Conservation (phyloP, 2,329 filamentous ascomycete species). For the Trichoderma afroharzianum region DNA sequence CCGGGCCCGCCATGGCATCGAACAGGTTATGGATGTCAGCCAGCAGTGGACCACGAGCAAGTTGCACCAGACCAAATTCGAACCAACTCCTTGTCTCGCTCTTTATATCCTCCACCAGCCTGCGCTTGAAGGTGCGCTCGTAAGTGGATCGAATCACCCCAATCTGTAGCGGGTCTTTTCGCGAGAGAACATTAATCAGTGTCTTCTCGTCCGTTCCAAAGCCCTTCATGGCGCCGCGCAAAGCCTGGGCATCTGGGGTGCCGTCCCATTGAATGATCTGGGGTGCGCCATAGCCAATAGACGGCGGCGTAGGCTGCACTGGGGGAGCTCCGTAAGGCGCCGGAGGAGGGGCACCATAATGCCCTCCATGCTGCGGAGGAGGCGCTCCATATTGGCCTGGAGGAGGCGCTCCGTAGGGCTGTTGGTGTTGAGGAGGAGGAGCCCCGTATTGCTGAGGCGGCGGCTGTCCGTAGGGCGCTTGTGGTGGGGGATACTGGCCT, state of each 20-base stretch:
- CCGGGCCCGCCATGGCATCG: slow-evolving; percentile 70
- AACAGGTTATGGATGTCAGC: slow-evolving; percentile 70
- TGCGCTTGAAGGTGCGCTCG: slow-evolving; percentile 59
- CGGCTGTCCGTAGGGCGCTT: slow-evolving; percentile 23
- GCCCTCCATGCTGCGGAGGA: slow-evolving; percentile 25
- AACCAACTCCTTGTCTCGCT: slow-evolving; percentile 75
- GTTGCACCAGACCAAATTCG: slow-evolving; percentile 67
- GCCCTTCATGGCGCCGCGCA: slow-evolving; percentile 86
- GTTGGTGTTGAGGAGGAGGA: slow-evolving; percentile 28
- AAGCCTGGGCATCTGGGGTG: slow-evolving; percentile 62
- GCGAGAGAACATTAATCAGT: slow-evolving; percentile 66
- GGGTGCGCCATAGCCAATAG: slow-evolving; percentile 69
- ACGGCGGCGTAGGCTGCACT: slow-evolving; percentile 58
- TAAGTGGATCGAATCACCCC: slow-evolving; percentile 66
- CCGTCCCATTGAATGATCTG: slow-evolving; percentile 69
- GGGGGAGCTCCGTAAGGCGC: slow-evolving; percentile 33
- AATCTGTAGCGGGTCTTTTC: slow-evolving; percentile 75
- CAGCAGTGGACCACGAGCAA: slow-evolving; percentile 74
- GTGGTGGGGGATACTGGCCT: slow-evolving; percentile 27
- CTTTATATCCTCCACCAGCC: slow-evolving; percentile 71
- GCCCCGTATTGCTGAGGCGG: slow-evolving; percentile 29
- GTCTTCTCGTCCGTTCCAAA: slow-evolving; percentile 83
- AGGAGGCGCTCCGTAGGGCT: slow-evolving; percentile 21
- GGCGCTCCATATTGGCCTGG: slow-evolving; percentile 30
- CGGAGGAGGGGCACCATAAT: slow-evolving; percentile 41